These are phyloP conservation scores for Echium plantagineum DNA, from an alignment of 257 asterid species.

Conservation along the genomic window DNA sequence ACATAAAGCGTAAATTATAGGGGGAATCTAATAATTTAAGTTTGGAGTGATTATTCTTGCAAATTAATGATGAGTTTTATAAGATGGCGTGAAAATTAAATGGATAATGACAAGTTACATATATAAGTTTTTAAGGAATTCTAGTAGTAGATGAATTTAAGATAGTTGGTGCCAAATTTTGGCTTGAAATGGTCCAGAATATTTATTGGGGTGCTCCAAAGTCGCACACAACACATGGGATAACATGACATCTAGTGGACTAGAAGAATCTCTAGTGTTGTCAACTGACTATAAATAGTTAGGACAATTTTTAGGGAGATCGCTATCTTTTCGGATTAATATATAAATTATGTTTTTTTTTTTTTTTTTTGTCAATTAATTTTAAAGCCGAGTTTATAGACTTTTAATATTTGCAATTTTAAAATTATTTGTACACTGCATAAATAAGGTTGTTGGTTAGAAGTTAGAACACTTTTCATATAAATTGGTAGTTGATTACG, in stretches of 20 bases:
- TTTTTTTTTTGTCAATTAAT: too few species aligned
- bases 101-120: neutral
- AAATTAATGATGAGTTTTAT: conserved; percentile 13
- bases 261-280: too few species aligned
- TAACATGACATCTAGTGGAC: neutral
- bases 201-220: neutral
- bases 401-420: too few species aligned
- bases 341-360: too few species aligned
- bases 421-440: too few species aligned
- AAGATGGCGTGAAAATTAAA: conserved; percentile 18
- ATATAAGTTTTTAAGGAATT: neutral
- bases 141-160: neutral
- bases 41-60: conserved; percentile 6
- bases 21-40: conserved; percentile 15
- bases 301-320: too few species aligned
- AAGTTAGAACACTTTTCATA: too few species aligned
- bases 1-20: conserved; percentile 15
- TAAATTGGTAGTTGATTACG: too few species aligned
- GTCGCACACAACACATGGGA: neutral
- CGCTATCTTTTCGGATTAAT: too few species aligned
- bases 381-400: too few species aligned
- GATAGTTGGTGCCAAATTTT: conserved; percentile 21
- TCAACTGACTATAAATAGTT: too few species aligned
- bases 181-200: neutral
- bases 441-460: too few species aligned